These are phyloP conservation scores for Botryotinia globosa DNA, from an alignment of 2,329 filamentous ascomycete species.

Conservation along the genomic window DNA sequence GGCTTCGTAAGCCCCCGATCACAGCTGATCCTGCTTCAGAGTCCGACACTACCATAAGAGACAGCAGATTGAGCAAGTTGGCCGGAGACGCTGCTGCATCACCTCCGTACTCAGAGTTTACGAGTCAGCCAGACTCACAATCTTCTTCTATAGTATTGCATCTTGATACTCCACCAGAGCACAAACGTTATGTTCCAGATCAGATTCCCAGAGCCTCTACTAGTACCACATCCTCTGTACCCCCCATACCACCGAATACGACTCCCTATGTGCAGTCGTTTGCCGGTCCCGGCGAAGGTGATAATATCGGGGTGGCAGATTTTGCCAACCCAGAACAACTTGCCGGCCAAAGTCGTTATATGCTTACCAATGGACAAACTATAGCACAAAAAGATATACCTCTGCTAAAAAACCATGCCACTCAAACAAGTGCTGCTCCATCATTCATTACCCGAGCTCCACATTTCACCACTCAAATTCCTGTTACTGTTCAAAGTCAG, in stretches of 20 bases:
- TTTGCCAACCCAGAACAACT: conserved; percentile 3
- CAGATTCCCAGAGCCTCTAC: neutral
- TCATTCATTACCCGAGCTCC: conserved; percentile 17
- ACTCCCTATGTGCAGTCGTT: conserved; percentile 2
- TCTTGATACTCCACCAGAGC: conserved; percentile 19
- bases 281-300: neutral
- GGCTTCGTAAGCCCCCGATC: conserved; percentile 30
- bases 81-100: conserved; percentile 18
- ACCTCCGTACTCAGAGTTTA: conserved; percentile 16
- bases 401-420: neutral
- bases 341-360: neutral
- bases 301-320: neutral
- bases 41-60: neutral
- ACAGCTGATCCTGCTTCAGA: conserved; percentile 20
- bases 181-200: neutral
- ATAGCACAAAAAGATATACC: neutral
- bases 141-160: conserved; percentile 21
- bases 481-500: conserved; percentile 6
- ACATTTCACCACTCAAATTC: conserved; percentile 17
- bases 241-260: neutral
- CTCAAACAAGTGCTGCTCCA: conserved; percentile 15
- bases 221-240: neutral
- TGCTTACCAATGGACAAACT: neutral
- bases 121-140: conserved; percentile 11
- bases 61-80: neutral